Evolutionary conservation across 805 yeast genomes (phyloP).

Genomic region (Cyberlindnera mrakii): DNA sequence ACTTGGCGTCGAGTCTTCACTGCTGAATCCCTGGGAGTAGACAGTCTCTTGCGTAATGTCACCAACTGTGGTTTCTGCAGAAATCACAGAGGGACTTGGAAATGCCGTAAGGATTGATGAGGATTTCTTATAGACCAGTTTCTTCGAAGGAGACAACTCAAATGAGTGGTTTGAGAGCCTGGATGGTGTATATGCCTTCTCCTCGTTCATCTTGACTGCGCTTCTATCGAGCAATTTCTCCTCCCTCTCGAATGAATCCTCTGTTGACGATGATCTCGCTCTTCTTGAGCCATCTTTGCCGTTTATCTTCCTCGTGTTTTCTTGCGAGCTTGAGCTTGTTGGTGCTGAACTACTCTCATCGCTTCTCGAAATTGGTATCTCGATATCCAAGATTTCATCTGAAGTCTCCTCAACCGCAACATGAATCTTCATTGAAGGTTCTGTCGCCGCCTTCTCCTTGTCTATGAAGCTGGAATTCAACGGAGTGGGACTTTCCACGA

Average conservation of each 20-base stretch:
- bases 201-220: slow-evolving; percentile 6
- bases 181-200: slow-evolving; percentile 4
- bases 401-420: background rate
- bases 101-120: slow-evolving; percentile 11
- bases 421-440: background rate
- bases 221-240: slow-evolving; percentile 13
- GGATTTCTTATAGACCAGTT: slow-evolving; percentile 14
- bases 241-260: slow-evolving; percentile 20
- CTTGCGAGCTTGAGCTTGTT: background rate
- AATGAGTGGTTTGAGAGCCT: background rate
- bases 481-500: background rate
- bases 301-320: background rate
- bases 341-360: background rate
- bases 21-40: slow-evolving; percentile 14
- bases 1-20: slow-evolving; percentile 4
- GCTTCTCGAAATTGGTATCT: no score
- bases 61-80: slow-evolving; percentile 14
- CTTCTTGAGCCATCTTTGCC: background rate
- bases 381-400: background rate
- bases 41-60: slow-evolving; percentile 20
- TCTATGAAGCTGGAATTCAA: background rate
- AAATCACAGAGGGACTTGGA: background rate
- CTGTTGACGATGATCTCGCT: slow-evolving; percentile 6
- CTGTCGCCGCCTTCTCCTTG: background rate
- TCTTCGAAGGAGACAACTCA: slow-evolving; percentile 14